A percentile compares a stretch with the other conserved stretches of the same genome.
phyloP scores from a whole-genome alignment of 257 asterid species.

The Solanum sejunctum region DNA sequence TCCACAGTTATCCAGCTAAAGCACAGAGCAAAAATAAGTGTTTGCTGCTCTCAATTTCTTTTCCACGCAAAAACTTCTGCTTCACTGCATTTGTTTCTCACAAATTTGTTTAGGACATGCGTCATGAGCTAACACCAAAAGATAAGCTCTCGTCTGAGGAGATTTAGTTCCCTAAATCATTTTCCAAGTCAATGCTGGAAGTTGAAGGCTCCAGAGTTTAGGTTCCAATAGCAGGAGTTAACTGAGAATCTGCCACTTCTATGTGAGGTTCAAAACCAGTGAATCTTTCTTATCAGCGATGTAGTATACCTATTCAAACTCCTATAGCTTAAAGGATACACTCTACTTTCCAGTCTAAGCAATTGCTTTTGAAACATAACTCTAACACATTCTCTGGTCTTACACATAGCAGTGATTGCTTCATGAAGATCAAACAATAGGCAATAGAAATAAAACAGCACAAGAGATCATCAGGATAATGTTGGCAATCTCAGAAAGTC shows the following conservation, averaged over 20 bases:
- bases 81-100: neutral
- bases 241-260: neutral
- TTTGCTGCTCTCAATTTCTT: neutral
- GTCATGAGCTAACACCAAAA: neutral
- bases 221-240: neutral
- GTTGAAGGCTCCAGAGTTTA: neutral
- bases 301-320: neutral
- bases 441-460: neutral
- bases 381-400: neutral
- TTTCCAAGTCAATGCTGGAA: neutral
- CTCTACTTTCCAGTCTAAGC: neutral
- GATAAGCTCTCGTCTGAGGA: neutral
- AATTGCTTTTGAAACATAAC: neutral
- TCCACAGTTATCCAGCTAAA: neutral
- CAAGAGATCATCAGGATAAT: neutral
- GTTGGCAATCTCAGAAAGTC: neutral
- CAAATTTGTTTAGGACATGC: neutral
- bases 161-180: neutral
- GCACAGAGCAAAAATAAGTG: neutral
- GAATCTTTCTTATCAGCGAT: neutral
- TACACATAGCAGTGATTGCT: neutral
- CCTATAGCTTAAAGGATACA: neutral
- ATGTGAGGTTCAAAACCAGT: neutral
- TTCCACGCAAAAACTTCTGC: neutral
- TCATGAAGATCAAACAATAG: neutral